Evolutionary conservation across 768 basidiomycete genomes (phyloP), one percentile per base, ranked within the genome.

Genomic region (Rickenella mellea): DNA sequence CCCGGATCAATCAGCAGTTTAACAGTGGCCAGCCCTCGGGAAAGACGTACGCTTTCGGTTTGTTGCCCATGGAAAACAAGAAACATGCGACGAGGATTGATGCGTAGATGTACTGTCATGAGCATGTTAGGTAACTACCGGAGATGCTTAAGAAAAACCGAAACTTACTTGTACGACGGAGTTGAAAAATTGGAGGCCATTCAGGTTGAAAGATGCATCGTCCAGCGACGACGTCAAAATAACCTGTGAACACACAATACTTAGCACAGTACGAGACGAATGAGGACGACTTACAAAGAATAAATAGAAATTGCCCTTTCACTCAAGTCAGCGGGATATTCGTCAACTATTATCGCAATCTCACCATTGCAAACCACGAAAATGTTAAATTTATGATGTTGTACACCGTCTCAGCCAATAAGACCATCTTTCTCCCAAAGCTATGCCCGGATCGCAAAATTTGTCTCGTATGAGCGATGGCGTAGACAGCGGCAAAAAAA

Each of bases 41-140:
- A 33, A 40, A 33, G 32, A 45, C 68, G 50, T 49, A 91, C 88
- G 86, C 80, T 63, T 77, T 73, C 4, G 92, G 92, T 56, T 85
- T 83, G 60, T 96, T 96, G 14, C 93, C 93, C 91, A 97, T 94
- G 0, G 89, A 85, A 58, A 96, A 85, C 1, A 96, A 67, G 70
- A 97, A 96, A 51, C 81, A 84, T 6, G 86, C 82, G n/a, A 92
- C 72, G 22, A 98, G 73, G 30, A 88, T 73, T 3, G 85, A 85
- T 4, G 82, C 79, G 71, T 96, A 81, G 26, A 81, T 62, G 57
- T 88, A 94, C 80, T 92, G 52, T 8, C 15, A 7, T 21, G 1
- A 27, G 27, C 28, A 29, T 31, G 37, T 52, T 10, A 46, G 43
- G n/a, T n/a, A n/a, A n/a, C n/a, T 6, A 45, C 43, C 28, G 47